Evolutionary conservation across 768 basidiomycete species (phyloP), one percentile per base, ranked within the genome.

Genomic region (Hypsizygus marmoreus): DNA sequence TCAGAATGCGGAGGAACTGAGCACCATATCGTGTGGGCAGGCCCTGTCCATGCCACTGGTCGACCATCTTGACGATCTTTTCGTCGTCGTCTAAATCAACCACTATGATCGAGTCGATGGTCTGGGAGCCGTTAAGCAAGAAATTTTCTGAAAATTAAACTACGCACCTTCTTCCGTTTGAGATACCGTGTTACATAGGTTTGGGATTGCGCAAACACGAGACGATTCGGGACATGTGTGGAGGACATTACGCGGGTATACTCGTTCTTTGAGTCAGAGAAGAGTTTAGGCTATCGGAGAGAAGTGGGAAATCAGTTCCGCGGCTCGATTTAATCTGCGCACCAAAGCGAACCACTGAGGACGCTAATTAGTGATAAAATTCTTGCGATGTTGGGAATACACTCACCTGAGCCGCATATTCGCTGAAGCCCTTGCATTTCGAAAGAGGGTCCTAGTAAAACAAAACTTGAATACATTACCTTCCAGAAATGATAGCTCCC

Each of bases 61-160:
- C 82, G 25, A 77, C 68, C 47, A 87, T 60, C 23, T 70, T 70
- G 4, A 74, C 63, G 38, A 88, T 85, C 66, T 75, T 82, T 47
- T 82, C 76, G 35, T 83, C 65, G 4, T 82, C 81, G 56, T 87
- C 84, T 41, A 88, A 62, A 49, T 86, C 82, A 4, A 86, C 77
- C 7, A 75, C 60, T 17, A 87, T 69, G 26, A 87, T 72, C 1
- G 85, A 88, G 29, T 80, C 71, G 23, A 86, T 66, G 7, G 69
- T 57, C 85, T 88, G 41, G 0, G 49, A 40, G 31, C 19, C 45
- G 13, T 26, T 40, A 32, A 47, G 33, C 35, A 23, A 10, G 25
- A 10, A 11, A 25, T 4, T n/a, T 22, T 19, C 17, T 5, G 26
- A 5, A 24, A 41, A 25, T 4, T 25, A 13, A 9, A 19, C 28